These are phyloP conservation scores for Geotrichum candidum DNA, from an alignment of 1,139 yeast species.

Conservation along the genomic window DNA sequence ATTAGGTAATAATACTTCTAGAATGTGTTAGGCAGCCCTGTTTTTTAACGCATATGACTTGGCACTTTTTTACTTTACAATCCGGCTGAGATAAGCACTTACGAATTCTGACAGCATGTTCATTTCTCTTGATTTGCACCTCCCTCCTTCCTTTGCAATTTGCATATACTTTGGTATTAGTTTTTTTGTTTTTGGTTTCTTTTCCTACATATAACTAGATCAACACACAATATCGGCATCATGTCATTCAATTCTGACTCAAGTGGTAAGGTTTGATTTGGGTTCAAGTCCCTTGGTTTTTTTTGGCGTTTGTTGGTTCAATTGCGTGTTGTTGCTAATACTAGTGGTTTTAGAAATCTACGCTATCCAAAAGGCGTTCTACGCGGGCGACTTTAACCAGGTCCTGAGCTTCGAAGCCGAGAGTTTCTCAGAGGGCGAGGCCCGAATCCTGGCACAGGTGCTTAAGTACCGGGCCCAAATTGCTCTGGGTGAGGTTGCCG, in stretches of 20 bases:
- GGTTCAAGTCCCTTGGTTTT: not conserved
- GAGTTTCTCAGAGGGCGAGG: slow-evolving; percentile 23
- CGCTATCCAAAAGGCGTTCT: slow-evolving; percentile 37
- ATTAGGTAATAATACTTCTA: too few relatives aligned
- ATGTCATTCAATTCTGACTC: slow-evolving; percentile 10
- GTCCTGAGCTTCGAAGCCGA: slow-evolving; percentile 31
- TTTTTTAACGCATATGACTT: too few relatives aligned
- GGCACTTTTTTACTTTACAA: too few relatives aligned
- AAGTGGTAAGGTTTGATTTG: slow-evolving; percentile 4
- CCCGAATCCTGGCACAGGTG: slow-evolving; percentile 29
- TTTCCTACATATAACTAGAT: too few relatives aligned
- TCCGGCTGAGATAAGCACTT: not conserved
- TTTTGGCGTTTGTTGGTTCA: too few relatives aligned
- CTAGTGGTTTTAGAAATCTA: slow-evolving; percentile 27
- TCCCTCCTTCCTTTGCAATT: not conserved
- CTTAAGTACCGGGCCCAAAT: slow-evolving; percentile 36
- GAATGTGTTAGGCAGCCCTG: too few relatives aligned
- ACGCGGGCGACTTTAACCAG: slow-evolving; percentile 37
- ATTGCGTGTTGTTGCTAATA: not conserved
- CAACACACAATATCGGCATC: not conserved
- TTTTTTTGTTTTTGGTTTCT: too few relatives aligned
- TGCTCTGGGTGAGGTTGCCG: slow-evolving; percentile 32
- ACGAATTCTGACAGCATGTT: not conserved
- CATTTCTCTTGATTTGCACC: not conserved
- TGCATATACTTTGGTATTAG: too few relatives aligned